A percentile compares a stretch with the other conserved stretches of the same genome.
phyloP scores from a whole-genome alignment of 2,329 filamentous ascomycete species.

The Zarea fungicola region DNA sequence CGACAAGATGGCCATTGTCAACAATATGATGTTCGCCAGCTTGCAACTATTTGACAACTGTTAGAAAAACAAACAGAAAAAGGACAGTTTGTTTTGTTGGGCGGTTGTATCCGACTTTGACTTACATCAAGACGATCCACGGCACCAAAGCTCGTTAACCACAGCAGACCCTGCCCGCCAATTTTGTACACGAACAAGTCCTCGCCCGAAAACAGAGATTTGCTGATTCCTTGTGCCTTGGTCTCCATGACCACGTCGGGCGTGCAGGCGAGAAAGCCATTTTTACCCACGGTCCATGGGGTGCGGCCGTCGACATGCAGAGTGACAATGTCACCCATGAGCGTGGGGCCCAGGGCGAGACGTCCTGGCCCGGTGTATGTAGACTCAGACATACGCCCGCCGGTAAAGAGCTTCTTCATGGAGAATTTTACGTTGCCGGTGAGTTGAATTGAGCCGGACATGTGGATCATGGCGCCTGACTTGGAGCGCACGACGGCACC shows the following conservation, averaged over 20 bases:
- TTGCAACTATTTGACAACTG: constrained; percentile 15
- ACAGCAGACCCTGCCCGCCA: constrained; percentile 16
- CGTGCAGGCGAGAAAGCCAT: constrained; percentile 19
- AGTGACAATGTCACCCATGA: constrained; percentile 19
- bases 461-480: constrained; percentile 20
- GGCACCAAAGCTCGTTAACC: constrained; percentile 20
- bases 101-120: background rate
- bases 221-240: constrained; percentile 18
- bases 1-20: constrained; percentile 20
- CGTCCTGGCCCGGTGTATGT: constrained; percentile 16
- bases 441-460: constrained; percentile 17
- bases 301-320: constrained; percentile 16
- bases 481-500: constrained; percentile 15
- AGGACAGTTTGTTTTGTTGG: background rate
- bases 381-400: constrained; percentile 17
- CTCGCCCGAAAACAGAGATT: constrained; percentile 19
- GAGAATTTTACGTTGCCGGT: constrained; percentile 19
- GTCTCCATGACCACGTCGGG: constrained; percentile 16
- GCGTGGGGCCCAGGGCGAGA: constrained; percentile 16
- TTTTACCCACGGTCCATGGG: constrained; percentile 17
- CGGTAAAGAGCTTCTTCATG: constrained; percentile 19
- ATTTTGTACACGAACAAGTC: constrained; percentile 19
- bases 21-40: constrained; percentile 20
- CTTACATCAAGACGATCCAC: constrained; percentile 19
- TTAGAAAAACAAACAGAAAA: background rate